These are phyloP conservation scores for Neophaeococcomyces aloes DNA, from an alignment of 2,329 filamentous ascomycete species.

Conservation along the genomic window DNA sequence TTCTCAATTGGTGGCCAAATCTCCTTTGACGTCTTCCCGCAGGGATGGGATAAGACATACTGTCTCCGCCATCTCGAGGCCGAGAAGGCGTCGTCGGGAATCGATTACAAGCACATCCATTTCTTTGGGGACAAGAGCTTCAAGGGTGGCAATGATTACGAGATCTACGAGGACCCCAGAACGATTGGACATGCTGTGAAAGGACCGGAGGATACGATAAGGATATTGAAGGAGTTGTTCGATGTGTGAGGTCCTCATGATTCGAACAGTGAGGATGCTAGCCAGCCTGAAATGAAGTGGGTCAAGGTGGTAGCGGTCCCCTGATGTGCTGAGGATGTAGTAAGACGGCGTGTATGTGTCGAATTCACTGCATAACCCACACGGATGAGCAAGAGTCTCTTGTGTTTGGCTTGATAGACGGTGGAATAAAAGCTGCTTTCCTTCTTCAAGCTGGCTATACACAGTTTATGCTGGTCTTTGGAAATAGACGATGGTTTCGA, in stretches of 20 bases:
- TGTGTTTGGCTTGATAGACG: too few relatives aligned
- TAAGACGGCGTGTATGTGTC: too few relatives aligned
- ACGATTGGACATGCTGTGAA: constrained; percentile 78
- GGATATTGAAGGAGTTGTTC: constrained; percentile 71
- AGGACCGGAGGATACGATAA: constrained; percentile 71
- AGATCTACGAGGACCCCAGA: constrained; percentile 75
- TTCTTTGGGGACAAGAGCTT: constrained; percentile 98
- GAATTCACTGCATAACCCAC: too few relatives aligned
- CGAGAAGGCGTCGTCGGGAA: constrained; percentile 57
- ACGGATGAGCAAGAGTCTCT: too few relatives aligned
- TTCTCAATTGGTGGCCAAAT: constrained; percentile 96
- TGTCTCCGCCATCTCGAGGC: constrained; percentile 78
- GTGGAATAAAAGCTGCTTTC: too few relatives aligned
- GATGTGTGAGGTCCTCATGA: constrained; percentile 32
- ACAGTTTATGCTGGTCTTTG: too few relatives aligned
- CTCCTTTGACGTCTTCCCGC: constrained; percentile 95
- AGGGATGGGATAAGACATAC: constrained; percentile 98
- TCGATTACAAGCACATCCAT: constrained; percentile 74
- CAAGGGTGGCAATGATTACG: constrained; percentile 85
- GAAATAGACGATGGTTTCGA: too few relatives aligned
- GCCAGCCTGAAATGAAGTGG: too few relatives aligned
- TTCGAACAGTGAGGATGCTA: too few relatives aligned
- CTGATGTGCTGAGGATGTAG: too few relatives aligned
- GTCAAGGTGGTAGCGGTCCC: too few relatives aligned
- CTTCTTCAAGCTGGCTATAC: too few relatives aligned